Conservation (phyloP, 257 asterid genomes). For the Nicotiana benthamiana region DNA sequence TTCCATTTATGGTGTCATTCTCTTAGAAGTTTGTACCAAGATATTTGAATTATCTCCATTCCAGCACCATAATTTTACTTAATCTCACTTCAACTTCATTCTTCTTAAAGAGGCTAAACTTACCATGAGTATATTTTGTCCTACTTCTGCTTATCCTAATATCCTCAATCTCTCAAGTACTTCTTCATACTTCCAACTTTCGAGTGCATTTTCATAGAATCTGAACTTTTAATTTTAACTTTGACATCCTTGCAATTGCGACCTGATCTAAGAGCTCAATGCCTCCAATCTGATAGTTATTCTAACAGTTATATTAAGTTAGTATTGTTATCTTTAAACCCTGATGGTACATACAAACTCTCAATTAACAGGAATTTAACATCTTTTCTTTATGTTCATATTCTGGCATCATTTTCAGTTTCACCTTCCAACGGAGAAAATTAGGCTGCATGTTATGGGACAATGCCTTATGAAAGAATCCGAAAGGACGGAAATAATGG, state of each 20-base stretch:
- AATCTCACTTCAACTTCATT: not conserved
- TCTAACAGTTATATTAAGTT: not conserved
- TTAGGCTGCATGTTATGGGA: not conserved
- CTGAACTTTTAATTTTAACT: not conserved
- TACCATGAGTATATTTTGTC: not conserved
- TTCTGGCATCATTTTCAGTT: not conserved
- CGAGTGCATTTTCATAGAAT: not conserved
- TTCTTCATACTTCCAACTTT: not conserved
- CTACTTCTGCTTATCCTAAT: not conserved
- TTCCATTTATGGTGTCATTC: not conserved
- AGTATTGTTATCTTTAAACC: not conserved
- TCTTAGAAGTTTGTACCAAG: not conserved
- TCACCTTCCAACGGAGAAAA: not conserved
- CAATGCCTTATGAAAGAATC: not conserved
- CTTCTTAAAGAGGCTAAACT: not conserved
- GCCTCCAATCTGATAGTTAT: not conserved
- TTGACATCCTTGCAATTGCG: not conserved
- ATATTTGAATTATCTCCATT: not conserved
- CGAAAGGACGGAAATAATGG: not conserved
- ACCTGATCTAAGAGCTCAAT: not conserved
- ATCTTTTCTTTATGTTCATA: not conserved
- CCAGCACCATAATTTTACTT: not conserved
- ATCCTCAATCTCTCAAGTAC: not conserved
- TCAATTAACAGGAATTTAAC: not conserved
- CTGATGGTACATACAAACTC: not conserved